A percentile compares a stretch with the other conserved stretches of the same genome.
Evolutionary conservation across 495 filamentous ascomycete genomes (phyloP).

Genomic region (Neurospora cerealis): DNA sequence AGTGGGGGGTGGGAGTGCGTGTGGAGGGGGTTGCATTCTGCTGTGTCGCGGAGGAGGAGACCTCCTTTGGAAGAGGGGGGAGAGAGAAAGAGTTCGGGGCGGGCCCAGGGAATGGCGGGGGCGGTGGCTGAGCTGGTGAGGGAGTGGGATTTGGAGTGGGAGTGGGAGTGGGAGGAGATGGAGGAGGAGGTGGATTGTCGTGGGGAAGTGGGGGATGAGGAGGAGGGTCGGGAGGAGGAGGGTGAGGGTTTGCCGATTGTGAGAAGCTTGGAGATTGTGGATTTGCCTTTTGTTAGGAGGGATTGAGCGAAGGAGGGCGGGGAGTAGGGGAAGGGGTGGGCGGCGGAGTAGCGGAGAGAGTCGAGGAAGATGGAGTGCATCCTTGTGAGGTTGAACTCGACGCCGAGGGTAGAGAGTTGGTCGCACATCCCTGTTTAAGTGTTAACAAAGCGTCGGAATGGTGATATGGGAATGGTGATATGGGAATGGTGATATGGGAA

Average conservation of each 20-base stretch:
- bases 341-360: slow-evolving; percentile 20
- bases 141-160: background rate
- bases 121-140: background rate
- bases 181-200: background rate
- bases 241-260: background rate
- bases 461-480: background rate
- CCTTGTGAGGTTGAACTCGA: slow-evolving; percentile 23
- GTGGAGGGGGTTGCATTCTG: background rate
- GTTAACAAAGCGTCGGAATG: background rate
- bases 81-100: background rate
- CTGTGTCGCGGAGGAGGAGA: background rate
- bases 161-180: background rate
- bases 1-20: background rate
- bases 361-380: slow-evolving; percentile 16
- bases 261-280: slow-evolving; percentile 2
- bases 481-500: background rate
- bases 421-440: slow-evolving; percentile 25
- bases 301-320: slow-evolving; percentile 1
- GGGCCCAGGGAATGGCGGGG: background rate
- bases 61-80: background rate
- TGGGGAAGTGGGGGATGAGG: background rate
- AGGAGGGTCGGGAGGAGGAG: slow-evolving; percentile 1
- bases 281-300: slow-evolving; percentile 10
- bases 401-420: slow-evolving; percentile 22
- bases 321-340: slow-evolving; percentile 22